A percentile compares a stretch with the other conserved stretches of the same genome.
phyloP scores from a whole-genome alignment of 2,329 filamentous ascomycete genomes.

The Trichoderma atroviride region DNA sequence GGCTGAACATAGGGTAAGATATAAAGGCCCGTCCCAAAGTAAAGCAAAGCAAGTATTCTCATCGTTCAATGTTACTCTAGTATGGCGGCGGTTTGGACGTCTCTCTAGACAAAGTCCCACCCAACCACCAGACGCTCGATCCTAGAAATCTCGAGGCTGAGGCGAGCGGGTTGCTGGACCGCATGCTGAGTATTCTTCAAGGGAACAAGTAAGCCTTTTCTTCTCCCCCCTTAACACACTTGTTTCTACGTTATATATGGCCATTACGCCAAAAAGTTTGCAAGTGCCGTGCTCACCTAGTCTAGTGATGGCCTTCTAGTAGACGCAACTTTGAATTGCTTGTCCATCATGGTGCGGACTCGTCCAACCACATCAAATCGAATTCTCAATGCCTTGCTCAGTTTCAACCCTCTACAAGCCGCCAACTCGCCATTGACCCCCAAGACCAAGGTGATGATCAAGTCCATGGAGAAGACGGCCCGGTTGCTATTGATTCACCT shows the following conservation, averaged over 20 bases:
- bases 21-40: neutral
- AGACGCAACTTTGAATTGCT: slow-evolving; percentile 86
- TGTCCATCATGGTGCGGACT: slow-evolving; percentile 80
- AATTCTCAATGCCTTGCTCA: slow-evolving; percentile 81
- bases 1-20: slow-evolving; percentile 76
- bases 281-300: neutral
- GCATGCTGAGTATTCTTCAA: slow-evolving; percentile 81
- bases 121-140: slow-evolving; percentile 79
- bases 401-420: slow-evolving; percentile 87
- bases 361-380: slow-evolving; percentile 81
- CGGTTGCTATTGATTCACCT: slow-evolving; percentile 82
- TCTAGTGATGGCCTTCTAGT: slow-evolving; percentile 81
- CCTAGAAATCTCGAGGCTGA: slow-evolving; percentile 86
- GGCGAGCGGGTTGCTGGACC: slow-evolving; percentile 85
- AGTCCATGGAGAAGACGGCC: slow-evolving; percentile 93
- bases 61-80: slow-evolving; percentile 38
- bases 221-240: neutral
- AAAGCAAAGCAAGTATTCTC: neutral
- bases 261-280: neutral
- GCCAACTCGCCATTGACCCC: slow-evolving; percentile 77
- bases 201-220: slow-evolving; percentile 70
- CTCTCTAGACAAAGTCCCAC: slow-evolving; percentile 81
- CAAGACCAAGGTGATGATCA: slow-evolving; percentile 78
- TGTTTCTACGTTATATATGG: slow-evolving; percentile 24
- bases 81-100: slow-evolving; percentile 66